Base-by-base conservation (phyloP, 495 filamentous ascomycete genomes). In the Xylaria grammica region DNA sequence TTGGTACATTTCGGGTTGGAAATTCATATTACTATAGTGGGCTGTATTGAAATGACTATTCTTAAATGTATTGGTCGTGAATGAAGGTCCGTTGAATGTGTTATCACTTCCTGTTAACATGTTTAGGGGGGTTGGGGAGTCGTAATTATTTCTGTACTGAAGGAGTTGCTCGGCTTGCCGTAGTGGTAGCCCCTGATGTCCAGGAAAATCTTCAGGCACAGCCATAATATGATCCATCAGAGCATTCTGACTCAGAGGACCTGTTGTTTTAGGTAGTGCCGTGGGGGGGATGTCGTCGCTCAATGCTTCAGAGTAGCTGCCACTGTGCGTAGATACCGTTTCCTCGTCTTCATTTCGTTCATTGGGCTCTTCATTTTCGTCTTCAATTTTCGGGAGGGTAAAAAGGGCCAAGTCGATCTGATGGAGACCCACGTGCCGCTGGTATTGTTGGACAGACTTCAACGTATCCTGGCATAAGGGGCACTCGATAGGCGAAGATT, bases 21-120 rank as follows among this genome's bases (percentile, higher is more conserved):
- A 96, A 68, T 94, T 89, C 58, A 88, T 82, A 70, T 93, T 94
- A 66, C 89, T 88, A 76, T 90, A 94, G 76, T 96, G 92, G 2
- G 90, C 90, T 51, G 87, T 87, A 68, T 94, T 94, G 76, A 91
- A 94, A 26, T 91, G 89, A 24, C 85, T 89, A 65, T 85, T 85
- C 62, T 81, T 80, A 64, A 85, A 84, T 7, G 81, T 81, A 42
- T 81, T 79, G 61, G 85, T 86, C 66, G 83, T 81, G 63, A 81
- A 82, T 11, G 78, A 38, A 69, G 84, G 74, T 74, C 89, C 78
- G 36, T 74, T n/a, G n/a, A n/a, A 72, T 63, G 76, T 73, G 27
- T 65, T 72, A 42, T 67, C 73, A 24, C 9, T 65, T 17, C 49
- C 65, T 11, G 58, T 7, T 42, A n/a, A n/a, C n/a, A n/a, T n/a